Conservation (phyloP, 2,329 filamentous ascomycete genomes). For the Dendrostoma leiphaemia region DNA sequence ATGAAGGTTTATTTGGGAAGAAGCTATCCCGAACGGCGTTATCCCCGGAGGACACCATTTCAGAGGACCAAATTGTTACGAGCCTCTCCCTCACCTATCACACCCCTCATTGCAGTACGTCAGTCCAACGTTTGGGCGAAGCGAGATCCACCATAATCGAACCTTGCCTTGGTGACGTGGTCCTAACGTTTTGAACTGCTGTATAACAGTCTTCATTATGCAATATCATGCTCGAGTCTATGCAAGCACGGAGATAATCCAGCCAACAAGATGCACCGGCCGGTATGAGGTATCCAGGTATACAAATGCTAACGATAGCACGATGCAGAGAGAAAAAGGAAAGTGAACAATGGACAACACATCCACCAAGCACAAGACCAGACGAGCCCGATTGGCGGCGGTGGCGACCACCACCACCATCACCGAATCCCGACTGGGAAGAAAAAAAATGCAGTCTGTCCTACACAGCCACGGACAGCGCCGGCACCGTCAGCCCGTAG, state of each 20-base stretch:
- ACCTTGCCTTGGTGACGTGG: background rate
- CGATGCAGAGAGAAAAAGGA: background rate
- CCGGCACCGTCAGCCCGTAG: conserved; percentile 85
- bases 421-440: background rate
- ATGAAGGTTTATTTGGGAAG: too few relatives aligned
- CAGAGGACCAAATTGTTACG: too few relatives aligned
- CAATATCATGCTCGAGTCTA: background rate
- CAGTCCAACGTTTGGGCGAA: too few relatives aligned
- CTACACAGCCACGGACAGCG: conserved; percentile 39
- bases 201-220: too few relatives aligned
- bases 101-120: too few relatives aligned
- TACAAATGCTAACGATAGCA: conserved; percentile 5
- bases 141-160: too few relatives aligned
- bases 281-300: conserved; percentile 7
- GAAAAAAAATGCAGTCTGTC: background rate
- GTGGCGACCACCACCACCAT: background rate
- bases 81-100: too few relatives aligned
- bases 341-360: background rate
- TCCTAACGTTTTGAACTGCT: background rate
- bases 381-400: too few relatives aligned
- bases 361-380: too few relatives aligned
- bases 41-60: too few relatives aligned
- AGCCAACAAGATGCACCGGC: background rate
- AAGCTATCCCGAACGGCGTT: too few relatives aligned
- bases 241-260: background rate